phyloP scores from a whole-genome alignment of 345 rosid species.

The Microcos paniculata region DNA sequence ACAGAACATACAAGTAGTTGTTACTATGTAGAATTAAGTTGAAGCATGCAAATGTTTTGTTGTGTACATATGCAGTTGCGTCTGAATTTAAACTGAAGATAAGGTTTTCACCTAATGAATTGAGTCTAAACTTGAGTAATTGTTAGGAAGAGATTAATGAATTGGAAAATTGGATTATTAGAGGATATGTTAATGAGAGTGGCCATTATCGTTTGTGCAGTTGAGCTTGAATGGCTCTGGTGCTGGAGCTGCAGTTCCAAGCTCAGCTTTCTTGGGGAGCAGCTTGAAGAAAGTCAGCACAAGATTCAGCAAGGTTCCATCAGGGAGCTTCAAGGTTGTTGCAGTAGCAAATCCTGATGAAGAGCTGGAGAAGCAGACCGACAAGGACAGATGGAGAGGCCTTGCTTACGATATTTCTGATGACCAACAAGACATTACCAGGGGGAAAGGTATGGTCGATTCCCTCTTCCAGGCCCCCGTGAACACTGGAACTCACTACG shows the following conservation, averaged over 20 bases:
- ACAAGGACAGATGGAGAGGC: conserved; percentile 74
- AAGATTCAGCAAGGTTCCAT: conserved; percentile 34
- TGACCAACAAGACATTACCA: conserved; percentile 93
- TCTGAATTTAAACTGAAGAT: no score
- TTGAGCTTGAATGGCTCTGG: conserved; percentile 75
- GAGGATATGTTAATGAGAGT: background rate
- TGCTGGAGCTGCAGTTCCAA: conserved; percentile 55
- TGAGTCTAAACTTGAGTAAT: background rate
- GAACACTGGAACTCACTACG: conserved; percentile 73
- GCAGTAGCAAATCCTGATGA: conserved; percentile 51
- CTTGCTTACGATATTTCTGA: conserved; percentile 71
- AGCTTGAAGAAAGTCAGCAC: conserved; percentile 66
- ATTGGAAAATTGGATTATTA: background rate
- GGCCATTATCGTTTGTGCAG: conserved; percentile 31
- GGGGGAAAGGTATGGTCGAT: conserved; percentile 95
- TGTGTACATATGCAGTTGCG: no score
- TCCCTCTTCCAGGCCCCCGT: conserved; percentile 88
- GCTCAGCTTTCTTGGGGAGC: conserved; percentile 68
- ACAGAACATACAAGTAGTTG: no score
- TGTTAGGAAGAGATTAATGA: background rate
- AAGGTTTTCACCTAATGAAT: no score
- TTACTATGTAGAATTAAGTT: no score
- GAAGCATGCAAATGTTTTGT: background rate
- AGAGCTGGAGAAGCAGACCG: conserved; percentile 44
- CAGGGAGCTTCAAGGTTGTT: conserved; percentile 52